Percentiles rank a stretch among this genome's conserved stretches.
Evolutionary conservation across 805 yeast genomes (phyloP).

Genomic region (Candida namnaoensis): DNA sequence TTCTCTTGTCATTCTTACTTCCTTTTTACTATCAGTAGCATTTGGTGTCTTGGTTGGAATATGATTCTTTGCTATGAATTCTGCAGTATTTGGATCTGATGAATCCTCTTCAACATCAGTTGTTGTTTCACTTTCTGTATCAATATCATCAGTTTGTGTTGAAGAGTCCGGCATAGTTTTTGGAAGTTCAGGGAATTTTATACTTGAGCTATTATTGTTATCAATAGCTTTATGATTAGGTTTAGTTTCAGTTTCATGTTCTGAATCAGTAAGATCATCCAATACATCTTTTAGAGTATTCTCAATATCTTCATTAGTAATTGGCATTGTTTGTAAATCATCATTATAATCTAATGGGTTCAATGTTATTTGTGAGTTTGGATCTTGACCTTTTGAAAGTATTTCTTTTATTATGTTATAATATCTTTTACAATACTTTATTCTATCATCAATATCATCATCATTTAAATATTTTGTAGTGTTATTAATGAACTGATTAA

Average conservation of each 20-base stretch:
- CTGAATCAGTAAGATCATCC: background rate
- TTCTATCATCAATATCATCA: slow-evolving; percentile 3
- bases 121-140: background rate
- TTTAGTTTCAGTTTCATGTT: background rate
- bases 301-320: slow-evolving; percentile 7
- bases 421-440: slow-evolving; percentile 2
- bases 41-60: background rate
- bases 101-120: background rate
- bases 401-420: slow-evolving; percentile 1
- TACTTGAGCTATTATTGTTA: background rate
- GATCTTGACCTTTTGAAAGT: slow-evolving; percentile 3
- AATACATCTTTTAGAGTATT: slow-evolving; percentile 2
- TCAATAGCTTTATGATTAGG: no score
- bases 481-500: slow-evolving; percentile 1
- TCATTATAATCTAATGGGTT: background rate
- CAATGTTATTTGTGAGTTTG: background rate
- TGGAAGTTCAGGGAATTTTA: background rate
- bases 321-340: background rate
- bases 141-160: background rate
- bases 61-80: slow-evolving; percentile 1
- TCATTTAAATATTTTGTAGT: background rate
- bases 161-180: background rate
- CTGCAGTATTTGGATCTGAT: background rate
- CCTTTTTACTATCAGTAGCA: background rate
- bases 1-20: slow-evolving; percentile 2